Percentiles rank a stretch among this genome's conserved stretches.
phyloP scores from a whole-genome alignment of 179 eudicot genomes.

The Silene noctiflora region DNA sequence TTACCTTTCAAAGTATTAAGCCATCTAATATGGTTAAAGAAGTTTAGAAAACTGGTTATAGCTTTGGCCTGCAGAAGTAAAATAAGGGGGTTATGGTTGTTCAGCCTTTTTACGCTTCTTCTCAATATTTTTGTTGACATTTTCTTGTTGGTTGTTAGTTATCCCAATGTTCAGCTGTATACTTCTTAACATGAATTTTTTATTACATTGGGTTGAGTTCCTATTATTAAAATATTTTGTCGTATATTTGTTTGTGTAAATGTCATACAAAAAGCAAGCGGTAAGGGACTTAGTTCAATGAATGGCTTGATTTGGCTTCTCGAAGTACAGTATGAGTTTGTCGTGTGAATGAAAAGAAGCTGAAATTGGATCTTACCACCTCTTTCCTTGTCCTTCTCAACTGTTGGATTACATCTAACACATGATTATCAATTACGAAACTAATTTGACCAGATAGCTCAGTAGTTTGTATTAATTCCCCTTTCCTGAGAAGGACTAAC shows the following conservation, averaged over 20 bases:
- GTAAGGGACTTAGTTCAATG: not conserved
- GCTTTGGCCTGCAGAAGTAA: not conserved
- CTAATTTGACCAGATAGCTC: slow-evolving; percentile 15
- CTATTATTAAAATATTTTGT: not conserved
- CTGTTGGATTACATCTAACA: not conserved
- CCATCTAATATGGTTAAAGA: not conserved
- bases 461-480: not conserved
- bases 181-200: slow-evolving; percentile 2
- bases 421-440: not conserved
- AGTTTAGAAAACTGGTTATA: not conserved
- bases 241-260: not conserved
- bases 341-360: not conserved
- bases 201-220: not conserved
- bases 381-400: not conserved
- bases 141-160: not conserved
- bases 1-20: not conserved
- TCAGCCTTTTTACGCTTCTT: not conserved
- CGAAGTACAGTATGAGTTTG: not conserved
- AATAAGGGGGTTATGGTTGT: not conserved
- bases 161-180: not conserved
- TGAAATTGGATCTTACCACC: not conserved
- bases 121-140: slow-evolving; percentile 12
- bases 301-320: not conserved
- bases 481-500: not conserved
- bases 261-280: not conserved